These are phyloP conservation scores for Arthrobotrys entomopaga DNA, from an alignment of 2,329 filamentous ascomycete genomes.

Conservation along the genomic window DNA sequence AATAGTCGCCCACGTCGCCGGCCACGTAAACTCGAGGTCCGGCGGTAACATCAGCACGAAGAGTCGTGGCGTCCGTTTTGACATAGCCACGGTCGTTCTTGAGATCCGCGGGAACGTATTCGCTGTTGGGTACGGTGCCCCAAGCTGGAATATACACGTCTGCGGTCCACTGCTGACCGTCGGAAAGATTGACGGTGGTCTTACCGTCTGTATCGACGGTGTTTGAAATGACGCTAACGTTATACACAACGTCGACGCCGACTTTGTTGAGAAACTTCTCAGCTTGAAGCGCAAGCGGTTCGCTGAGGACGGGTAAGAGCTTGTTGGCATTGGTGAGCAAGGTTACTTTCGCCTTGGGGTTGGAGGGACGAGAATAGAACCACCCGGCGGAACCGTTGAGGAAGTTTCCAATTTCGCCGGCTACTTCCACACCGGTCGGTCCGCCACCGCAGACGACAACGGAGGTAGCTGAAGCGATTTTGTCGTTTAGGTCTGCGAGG, in stretches of 20 bases:
- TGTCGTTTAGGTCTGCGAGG: slow-evolving; percentile 63
- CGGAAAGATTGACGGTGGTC: slow-evolving; percentile 62
- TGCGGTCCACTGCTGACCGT: slow-evolving; percentile 62
- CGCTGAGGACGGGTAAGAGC: slow-evolving; percentile 64
- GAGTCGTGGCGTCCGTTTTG: slow-evolving; percentile 61
- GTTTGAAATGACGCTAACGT: slow-evolving; percentile 61
- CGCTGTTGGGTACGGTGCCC: slow-evolving; percentile 64
- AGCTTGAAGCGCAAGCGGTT: slow-evolving; percentile 62
- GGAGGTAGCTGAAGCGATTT: slow-evolving; percentile 62
- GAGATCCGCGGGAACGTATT: slow-evolving; percentile 61
- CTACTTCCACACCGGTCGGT: slow-evolving; percentile 64
- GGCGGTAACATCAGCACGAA: slow-evolving; percentile 62
- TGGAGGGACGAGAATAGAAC: slow-evolving; percentile 60
- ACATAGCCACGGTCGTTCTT: slow-evolving; percentile 62
- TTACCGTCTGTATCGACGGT: slow-evolving; percentile 57
- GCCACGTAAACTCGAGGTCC: slow-evolving; percentile 64
- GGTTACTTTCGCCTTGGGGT: slow-evolving; percentile 61
- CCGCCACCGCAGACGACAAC: slow-evolving; percentile 66
- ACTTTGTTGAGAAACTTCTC: slow-evolving; percentile 64
- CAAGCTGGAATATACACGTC: slow-evolving; percentile 67
- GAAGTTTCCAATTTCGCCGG: slow-evolving; percentile 67
- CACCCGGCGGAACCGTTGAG: slow-evolving; percentile 65
- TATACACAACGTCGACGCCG: slow-evolving; percentile 66
- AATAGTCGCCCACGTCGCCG: slow-evolving; percentile 64
- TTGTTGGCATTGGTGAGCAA: slow-evolving; percentile 62